These are phyloP conservation scores for Cardamine occulta DNA, from an alignment of 345 rosid genomes.

Conservation along the genomic window DNA sequence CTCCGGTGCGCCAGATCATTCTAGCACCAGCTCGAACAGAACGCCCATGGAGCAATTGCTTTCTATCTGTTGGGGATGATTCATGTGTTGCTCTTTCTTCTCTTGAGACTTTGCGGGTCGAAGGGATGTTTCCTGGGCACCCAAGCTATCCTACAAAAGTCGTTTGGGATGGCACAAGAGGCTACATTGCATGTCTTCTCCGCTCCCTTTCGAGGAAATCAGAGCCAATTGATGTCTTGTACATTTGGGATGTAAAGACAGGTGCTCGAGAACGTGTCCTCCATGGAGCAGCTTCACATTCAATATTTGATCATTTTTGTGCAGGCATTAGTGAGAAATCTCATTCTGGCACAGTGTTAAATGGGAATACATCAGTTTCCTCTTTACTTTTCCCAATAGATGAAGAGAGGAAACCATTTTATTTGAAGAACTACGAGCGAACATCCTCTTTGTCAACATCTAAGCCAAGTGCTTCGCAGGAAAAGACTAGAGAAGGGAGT, in stretches of 20 bases:
- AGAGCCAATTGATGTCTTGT: constrained; percentile 65
- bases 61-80: constrained; percentile 88
- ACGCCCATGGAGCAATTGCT: constrained; percentile 87
- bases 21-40: constrained; percentile 71
- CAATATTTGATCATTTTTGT: constrained; percentile 93
- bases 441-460: constrained; percentile 43
- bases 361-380: constrained; percentile 80
- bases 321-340: constrained; percentile 68
- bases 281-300: constrained; percentile 85
- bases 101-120: constrained; percentile 82
- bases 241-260: constrained; percentile 88
- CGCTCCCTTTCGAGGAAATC: constrained; percentile 55
- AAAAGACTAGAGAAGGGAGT: constrained; percentile 45
- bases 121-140: constrained; percentile 94
- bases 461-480: constrained; percentile 48
- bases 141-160: constrained; percentile 73
- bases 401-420: constrained; percentile 64
- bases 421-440: constrained; percentile 52
- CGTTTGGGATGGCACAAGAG: constrained; percentile 90
- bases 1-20: constrained; percentile 87
- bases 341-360: constrained; percentile 56
- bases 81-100: constrained; percentile 81
- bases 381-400: constrained; percentile 72
- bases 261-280: constrained; percentile 87
- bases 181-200: constrained; percentile 82